Evolutionary conservation across 2,329 filamentous ascomycete genomes (phyloP), one percentile per base, ranked within the genome.

Genomic region (Cladophialophora chaetospira): DNA sequence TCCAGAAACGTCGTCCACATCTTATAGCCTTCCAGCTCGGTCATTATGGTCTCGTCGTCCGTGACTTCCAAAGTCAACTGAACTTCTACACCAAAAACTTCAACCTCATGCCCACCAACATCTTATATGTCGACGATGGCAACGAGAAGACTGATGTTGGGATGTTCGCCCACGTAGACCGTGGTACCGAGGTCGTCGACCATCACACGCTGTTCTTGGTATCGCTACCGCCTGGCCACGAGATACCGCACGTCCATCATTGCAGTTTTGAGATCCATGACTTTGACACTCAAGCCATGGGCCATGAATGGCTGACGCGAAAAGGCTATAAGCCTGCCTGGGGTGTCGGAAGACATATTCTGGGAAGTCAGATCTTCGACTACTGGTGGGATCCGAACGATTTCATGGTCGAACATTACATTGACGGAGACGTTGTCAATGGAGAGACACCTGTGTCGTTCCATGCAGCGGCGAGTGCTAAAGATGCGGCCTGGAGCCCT

Each of bases 351-450:
- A 72, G 87, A 48, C 87, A 89, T 73, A 79, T 88, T 21, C 75
- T 88, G 65, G 87, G 87, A 4, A 83, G 79, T 59, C 86, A 89
- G 72, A 83, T 89, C 47, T 90, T 89, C 64, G 86, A 88, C 67
- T 88, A 88, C 69, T 57, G 58, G 58, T 46, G 49, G 49, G 58
- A 57, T 26, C 26, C 42, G 15, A 46, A 21, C 25, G 75, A 76
- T 0, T 85, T 86, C 67, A 86, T 87, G 71, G 73, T 88, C 67
- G 36, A 48, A 13, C 85, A 88, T 70, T 89, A 89, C 65, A 82
- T 85, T n/a, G 86, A 89, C 68, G 86, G 87, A 1, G 86, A 89
- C 71, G 64, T 64, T 13, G n/a, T 64, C 6, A 64, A 64, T 33
- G 33, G 63, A 36, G 53, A 69, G 15, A 69, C 70, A 1, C 67